These are phyloP conservation scores for Lantana camara DNA, from an alignment of 257 asterid species.

Conservation along the genomic window DNA sequence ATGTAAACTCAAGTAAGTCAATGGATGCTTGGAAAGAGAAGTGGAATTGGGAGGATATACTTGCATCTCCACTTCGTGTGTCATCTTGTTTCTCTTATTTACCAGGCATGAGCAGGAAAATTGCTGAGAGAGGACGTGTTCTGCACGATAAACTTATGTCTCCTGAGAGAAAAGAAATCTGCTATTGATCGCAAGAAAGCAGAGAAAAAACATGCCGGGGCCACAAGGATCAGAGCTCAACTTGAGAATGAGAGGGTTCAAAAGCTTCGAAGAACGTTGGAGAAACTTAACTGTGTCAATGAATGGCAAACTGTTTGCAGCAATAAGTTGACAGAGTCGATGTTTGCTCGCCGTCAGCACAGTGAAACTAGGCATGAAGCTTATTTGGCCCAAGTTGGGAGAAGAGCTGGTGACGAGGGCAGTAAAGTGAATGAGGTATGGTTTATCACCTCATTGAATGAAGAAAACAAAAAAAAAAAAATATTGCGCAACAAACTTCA, in stretches of 20 bases:
- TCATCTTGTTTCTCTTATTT: conserved; percentile 93
- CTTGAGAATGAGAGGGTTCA: conserved; percentile 97
- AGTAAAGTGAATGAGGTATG: conserved; percentile 98
- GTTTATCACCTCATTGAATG: conserved; percentile 92
- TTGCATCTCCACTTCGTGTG: conserved; percentile 74
- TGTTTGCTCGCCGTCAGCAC: conserved; percentile 90
- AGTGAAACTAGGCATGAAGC: conserved; percentile 98
- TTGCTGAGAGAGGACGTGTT: conserved; percentile 80
- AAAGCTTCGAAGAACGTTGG: conserved; percentile 91
- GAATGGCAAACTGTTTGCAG: conserved; percentile 94
- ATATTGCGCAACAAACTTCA: conserved; percentile 86
- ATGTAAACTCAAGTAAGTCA: no score
- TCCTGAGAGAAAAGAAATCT: conserved; percentile 93
- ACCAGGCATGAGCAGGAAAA: conserved; percentile 84
- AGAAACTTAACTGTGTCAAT: conserved; percentile 87
- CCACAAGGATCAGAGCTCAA: conserved; percentile 91
- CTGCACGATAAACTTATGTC: conserved; percentile 98
- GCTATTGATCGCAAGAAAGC: conserved; percentile 85
- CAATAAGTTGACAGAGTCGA: conserved; percentile 82
- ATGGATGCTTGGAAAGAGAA: conserved; percentile 99
- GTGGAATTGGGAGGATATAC: conserved; percentile 98
- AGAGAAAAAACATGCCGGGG: conserved; percentile 97
- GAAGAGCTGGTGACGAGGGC: conserved; percentile 98
- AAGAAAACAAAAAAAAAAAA: conserved; percentile 93
- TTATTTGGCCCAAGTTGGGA: conserved; percentile 87